Conservation (phyloP, 2,329 filamentous ascomycete species). For the Ascochyta viciae-villosae region DNA sequence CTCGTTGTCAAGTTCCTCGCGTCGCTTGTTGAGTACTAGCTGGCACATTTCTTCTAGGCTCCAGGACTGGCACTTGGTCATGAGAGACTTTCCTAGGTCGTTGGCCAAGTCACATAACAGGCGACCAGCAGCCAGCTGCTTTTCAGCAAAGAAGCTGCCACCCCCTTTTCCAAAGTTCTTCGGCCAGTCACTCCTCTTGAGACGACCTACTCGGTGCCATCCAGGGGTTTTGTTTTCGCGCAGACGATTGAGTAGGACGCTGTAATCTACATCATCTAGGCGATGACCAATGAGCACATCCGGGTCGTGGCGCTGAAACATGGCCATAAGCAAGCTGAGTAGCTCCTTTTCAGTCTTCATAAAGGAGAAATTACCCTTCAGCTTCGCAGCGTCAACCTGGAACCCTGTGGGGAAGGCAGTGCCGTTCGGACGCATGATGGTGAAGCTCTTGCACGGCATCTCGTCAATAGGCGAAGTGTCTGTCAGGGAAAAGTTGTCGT, state of each 20-base stretch:
- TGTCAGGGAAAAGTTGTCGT: conserved; percentile 85
- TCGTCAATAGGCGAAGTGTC: conserved; percentile 90
- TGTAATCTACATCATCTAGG: conserved; percentile 96
- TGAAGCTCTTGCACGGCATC: conserved; percentile 88
- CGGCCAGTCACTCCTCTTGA: conserved; percentile 87
- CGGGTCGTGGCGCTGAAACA: conserved; percentile 86
- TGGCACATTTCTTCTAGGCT: conserved; percentile 97
- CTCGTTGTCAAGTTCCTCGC: conserved; percentile 89
- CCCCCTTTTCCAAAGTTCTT: conserved; percentile 83
- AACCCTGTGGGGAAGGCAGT: conserved; percentile 85
- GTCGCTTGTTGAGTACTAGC: conserved; percentile 78
- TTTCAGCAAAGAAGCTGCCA: conserved; percentile 90
- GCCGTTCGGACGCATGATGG: conserved; percentile 82
- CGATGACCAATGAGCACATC: conserved; percentile 95
- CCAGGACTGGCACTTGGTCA: conserved; percentile 98
- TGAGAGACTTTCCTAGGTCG: conserved; percentile 94
- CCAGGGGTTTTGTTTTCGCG: conserved; percentile 90
- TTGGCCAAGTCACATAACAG: conserved; percentile 94
- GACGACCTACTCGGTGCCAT: conserved; percentile 90
- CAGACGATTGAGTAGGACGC: conserved; percentile 83
- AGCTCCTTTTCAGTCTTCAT: conserved; percentile 86
- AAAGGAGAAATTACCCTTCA: conserved; percentile 77
- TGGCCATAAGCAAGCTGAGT: conserved; percentile 85
- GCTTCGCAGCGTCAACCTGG: conserved; percentile 76
- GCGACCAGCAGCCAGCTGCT: conserved; percentile 86